These are phyloP conservation scores for Fibroporia radiculosa DNA, from an alignment of 768 basidiomycete genomes.

Conservation along the genomic window DNA sequence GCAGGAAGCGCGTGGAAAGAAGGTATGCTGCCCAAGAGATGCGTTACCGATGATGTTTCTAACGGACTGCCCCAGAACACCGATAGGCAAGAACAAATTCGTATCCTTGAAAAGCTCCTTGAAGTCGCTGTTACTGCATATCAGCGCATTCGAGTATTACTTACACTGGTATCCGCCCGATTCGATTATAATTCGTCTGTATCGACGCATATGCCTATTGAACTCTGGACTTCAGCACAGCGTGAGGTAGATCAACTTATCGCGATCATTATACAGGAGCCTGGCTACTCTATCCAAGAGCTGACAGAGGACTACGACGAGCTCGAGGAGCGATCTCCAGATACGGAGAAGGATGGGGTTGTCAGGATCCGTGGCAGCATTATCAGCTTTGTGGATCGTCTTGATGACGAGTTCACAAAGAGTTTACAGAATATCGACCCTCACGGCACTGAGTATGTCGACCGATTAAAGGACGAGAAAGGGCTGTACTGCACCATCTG, in stretches of 20 bases:
- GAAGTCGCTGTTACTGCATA: conserved; percentile 84
- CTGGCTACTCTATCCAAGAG: conserved; percentile 80
- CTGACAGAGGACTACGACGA: conserved; percentile 90
- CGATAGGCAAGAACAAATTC: conserved; percentile 90
- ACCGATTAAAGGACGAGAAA: conserved; percentile 93
- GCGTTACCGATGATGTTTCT: background rate
- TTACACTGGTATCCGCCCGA: conserved; percentile 88
- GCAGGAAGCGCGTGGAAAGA: conserved; percentile 92
- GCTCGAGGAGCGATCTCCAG: conserved; percentile 71
- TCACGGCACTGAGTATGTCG: conserved; percentile 98
- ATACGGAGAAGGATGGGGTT: conserved; percentile 57
- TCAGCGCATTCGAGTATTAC: conserved; percentile 88
- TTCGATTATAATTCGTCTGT: conserved; percentile 95
- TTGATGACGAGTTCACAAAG: conserved; percentile 98
- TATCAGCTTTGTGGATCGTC: conserved; percentile 90
- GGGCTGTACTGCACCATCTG: conserved; percentile 90
- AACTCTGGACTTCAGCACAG: conserved; percentile 85
- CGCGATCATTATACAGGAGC: conserved; percentile 62
- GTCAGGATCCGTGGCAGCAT: conserved; percentile 92
- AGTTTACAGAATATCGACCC: conserved; percentile 98
- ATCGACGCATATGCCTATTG: conserved; percentile 83
- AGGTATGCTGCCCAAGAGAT: conserved; percentile 42
- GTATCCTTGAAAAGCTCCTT: conserved; percentile 79
- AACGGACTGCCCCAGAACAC: conserved; percentile 62
- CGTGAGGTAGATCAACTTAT: conserved; percentile 86